Evolutionary conservation across 805 yeast species (phyloP), one percentile per base, ranked within the genome.

Genomic region (Kodamaea hsintzibuensis): DNA sequence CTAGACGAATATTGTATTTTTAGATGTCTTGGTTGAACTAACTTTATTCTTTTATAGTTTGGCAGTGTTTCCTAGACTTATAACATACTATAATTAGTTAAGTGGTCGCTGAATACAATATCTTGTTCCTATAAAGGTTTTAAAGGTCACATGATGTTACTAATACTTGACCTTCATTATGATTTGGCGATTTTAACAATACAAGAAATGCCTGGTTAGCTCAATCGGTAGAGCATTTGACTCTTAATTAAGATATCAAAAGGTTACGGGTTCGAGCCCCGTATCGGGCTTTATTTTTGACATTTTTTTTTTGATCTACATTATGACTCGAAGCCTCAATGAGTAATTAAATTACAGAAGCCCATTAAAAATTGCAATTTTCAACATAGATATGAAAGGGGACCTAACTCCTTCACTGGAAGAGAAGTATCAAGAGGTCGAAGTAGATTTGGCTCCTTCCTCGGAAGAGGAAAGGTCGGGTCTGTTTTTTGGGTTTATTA

Each of bases 251-350:
- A 47, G 60, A 50, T 39, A 57, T 57, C 60, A 57, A 57, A 57
- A 54, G 60, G 60, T 55, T 57, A 49, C 60, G 60, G 60, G 60
- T 57, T 57, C 57, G 57, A 57, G 56, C 57, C 60, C 60, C 60
- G 57, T 49, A 57, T 57, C 55, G 59, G 57, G 59, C 59, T 56
- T 50, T 5, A 2, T 48, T 50, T 54, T 53, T 53, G 18, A 9
- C 33, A 19, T 47, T 35, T 30, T 14, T 8, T 16, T 22, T 45
- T 47, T 40, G 35, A 30, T 45, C 33, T 14, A 30, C 22, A 27
- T 38, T 30, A 33, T 30, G 38, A 33, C 33, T 38, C 18, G 16
- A 45, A 8, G 10, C 14, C 16, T 45, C 39, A 27, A 16, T 14
- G 39, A 45, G 12, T 14, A 25, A 45, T 27, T 46, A 30, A 46